Conservation (phyloP, 257 asterid species). For the Ehretia macrophylla region DNA sequence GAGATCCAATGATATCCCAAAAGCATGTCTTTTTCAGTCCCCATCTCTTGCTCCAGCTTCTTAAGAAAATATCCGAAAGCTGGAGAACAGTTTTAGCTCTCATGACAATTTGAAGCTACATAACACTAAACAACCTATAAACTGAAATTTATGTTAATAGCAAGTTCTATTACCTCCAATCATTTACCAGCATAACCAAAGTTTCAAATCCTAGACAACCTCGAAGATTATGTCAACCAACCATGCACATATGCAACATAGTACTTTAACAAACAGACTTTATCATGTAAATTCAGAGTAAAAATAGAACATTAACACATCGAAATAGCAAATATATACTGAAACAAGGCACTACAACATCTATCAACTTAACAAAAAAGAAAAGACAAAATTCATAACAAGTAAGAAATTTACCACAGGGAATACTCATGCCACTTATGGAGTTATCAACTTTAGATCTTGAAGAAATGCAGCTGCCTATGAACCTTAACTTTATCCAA, state of each 20-base stretch:
- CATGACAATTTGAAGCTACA: too few species aligned
- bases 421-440: conserved; percentile 80
- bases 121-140: too few species aligned
- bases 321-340: neutral
- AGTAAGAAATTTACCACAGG: conserved; percentile 47
- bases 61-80: too few species aligned
- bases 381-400: neutral
- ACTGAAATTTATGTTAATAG: too few species aligned
- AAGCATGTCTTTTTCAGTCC: too few species aligned
- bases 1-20: too few species aligned
- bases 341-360: conserved; percentile 1
- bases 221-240: neutral
- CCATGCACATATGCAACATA: neutral
- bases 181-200: too few species aligned
- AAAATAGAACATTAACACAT: neutral
- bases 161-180: too few species aligned
- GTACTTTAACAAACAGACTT: conserved; percentile 1
- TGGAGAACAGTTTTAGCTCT: too few species aligned
- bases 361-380: neutral
- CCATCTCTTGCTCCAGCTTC: too few species aligned
- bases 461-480: conserved; percentile 86
- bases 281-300: neutral
- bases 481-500: conserved; percentile 68
- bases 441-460: conserved; percentile 98
- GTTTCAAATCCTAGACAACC: neutral